Evolutionary conservation across 106 monocot genomes (phyloP), one percentile per base, ranked within the genome.

Genomic region (Acorus gramineus): DNA sequence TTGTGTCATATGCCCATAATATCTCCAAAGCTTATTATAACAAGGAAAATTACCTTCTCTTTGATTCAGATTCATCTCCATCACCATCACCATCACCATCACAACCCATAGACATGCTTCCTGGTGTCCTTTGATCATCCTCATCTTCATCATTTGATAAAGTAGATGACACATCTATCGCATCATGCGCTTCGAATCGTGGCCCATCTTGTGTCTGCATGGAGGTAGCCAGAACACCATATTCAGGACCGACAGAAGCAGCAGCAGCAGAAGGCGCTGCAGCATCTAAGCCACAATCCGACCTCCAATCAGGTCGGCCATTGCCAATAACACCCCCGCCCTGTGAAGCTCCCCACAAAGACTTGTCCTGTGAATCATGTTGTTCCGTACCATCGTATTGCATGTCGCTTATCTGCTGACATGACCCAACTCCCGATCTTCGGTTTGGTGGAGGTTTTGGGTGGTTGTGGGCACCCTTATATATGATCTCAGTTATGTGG

Each of bases 381-480:
- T 71, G 65, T 51, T 84, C 84, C 6, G 59, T 59, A 45, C 52
- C 78, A 73, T 92, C 78, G 5, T 57, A 52, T 62, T 73, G 73
- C 14, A 63, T 46, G 2, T 71, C 82, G 58, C 47, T 71, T 14
- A 60, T 62, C 50, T 59, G 61, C 9, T 76, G 69, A 47, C 49
- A 69, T 14, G 55, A 57, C 7, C 67, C 11, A 48, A 58, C 2
- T 4, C 66, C 71, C 48, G 74, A 69, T 49, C 73, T 74, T 43
- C 87, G 84, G 56, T 62, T 74, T 11, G 66, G 71, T 8, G 74
- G 71, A 48, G 96, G 82, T 57, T 73, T 84, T 3, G 67, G 69
- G 69, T 98, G 94, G 62, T 77, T 87, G 60, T 98, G 96, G 6
- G 43, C 46, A 4, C 96, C 96, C 55, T 84, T 88, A 66, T 88